These are phyloP conservation scores for Waltergamsia citrina DNA, from an alignment of 2,329 filamentous ascomycete species.

Conservation along the genomic window DNA sequence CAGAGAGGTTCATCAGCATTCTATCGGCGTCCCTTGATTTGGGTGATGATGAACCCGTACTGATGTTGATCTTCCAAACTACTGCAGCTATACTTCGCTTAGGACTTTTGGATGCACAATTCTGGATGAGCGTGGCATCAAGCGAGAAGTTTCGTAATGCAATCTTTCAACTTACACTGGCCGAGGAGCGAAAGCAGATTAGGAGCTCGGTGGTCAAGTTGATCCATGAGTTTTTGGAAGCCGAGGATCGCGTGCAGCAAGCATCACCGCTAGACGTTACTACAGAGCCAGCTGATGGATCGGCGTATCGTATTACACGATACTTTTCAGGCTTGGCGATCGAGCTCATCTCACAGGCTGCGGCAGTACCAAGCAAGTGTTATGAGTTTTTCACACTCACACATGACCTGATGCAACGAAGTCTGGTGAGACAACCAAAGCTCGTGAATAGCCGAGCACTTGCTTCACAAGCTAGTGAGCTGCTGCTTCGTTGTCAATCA, in stretches of 20 bases:
- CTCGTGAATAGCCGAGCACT: conserved; percentile 1
- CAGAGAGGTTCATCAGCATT: not conserved
- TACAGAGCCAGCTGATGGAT: not conserved
- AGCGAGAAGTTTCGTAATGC: conserved; percentile 10
- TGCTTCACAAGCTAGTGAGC: conserved; percentile 8
- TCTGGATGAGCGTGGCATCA: conserved; percentile 6
- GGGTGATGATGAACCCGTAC: conserved; percentile 1
- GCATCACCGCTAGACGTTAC: too few species aligned
- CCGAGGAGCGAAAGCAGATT: not conserved
- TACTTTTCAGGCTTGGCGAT: conserved; percentile 11
- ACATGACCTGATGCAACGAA: not conserved
- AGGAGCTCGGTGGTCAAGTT: conserved; percentile 17
- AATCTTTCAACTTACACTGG: not conserved
- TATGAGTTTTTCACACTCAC: conserved; percentile 13
- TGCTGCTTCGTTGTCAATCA: conserved; percentile 28
- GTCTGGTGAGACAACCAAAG: not conserved
- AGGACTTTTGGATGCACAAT: not conserved
- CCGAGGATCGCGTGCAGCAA: too few species aligned
- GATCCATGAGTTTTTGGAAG: conserved; percentile 6
- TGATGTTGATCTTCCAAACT: not conserved
- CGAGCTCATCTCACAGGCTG: conserved; percentile 17
- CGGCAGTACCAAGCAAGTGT: conserved; percentile 13
- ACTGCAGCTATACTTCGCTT: conserved; percentile 5
- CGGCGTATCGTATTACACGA: conserved; percentile 2
- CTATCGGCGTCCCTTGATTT: not conserved